phyloP scores from a whole-genome alignment of 139 green algal genomes.

The Chlorella sp. region DNA sequence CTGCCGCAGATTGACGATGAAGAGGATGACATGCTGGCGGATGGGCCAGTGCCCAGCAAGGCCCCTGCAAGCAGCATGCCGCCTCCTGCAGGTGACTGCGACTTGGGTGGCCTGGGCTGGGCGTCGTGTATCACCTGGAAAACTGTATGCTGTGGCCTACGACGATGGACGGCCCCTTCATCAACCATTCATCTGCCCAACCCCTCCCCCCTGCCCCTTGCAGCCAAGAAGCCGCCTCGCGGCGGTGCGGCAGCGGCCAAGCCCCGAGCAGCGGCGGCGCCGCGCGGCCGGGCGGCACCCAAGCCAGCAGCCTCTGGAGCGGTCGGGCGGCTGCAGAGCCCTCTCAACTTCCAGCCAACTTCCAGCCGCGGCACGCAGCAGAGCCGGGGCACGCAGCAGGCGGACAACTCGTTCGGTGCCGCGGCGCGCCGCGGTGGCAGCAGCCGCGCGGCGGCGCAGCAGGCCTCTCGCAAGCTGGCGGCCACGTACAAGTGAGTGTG shows the following conservation, averaged over 20 bases:
- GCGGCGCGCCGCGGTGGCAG: background rate
- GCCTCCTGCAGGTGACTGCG: slow-evolving; percentile 2
- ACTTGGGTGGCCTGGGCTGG: too few species aligned
- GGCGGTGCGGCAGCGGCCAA: too few species aligned
- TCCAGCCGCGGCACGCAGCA: too few species aligned
- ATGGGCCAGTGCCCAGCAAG: background rate
- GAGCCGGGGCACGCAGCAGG: slow-evolving; percentile 15
- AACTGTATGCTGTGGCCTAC: too few species aligned
- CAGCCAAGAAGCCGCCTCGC: background rate
- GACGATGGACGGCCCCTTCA: too few species aligned
- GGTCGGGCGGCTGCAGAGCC: background rate
- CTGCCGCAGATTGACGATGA: background rate
- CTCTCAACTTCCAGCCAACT: background rate
- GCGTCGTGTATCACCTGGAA: too few species aligned
- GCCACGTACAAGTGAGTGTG: background rate
- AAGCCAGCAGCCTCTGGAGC: background rate
- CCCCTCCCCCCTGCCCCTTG: background rate
- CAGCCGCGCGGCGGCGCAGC: slow-evolving; percentile 21
- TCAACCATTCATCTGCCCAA: too few species aligned
- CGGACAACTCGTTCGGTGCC: background rate
- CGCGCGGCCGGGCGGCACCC: background rate
- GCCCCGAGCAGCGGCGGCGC: background rate
- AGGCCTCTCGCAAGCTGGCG: slow-evolving; percentile 1
- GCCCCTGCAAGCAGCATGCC: background rate
- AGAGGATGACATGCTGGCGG: background rate